Evolutionary conservation across 768 basidiomycete genomes (phyloP), one percentile per base, ranked within the genome.

Genomic region (Dioszegia hungarica): DNA sequence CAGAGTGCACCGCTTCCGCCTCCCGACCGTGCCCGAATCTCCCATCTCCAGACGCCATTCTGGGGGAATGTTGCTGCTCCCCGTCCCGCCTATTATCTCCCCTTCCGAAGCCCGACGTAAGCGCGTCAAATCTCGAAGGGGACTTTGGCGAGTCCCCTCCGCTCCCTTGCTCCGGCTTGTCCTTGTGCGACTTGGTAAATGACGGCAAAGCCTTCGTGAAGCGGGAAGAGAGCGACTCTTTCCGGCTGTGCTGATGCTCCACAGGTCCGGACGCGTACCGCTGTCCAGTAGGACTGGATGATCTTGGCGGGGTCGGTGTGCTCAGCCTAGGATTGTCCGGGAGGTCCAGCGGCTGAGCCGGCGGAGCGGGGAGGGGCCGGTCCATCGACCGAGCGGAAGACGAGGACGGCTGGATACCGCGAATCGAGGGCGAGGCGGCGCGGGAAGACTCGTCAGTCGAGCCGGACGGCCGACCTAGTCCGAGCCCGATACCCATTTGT

Each of bases 161-260:
- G 27, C 11, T 41, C 14, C 39, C 51, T 38, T 31, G 17, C 3
- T n/a, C 15, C n/a, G n/a, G 29, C 29, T 27, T 3, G n/a, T 22
- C 22, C 22, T 43, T 5, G 14, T 46, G n/a, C 9, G 34, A 39
- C 22, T 36, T 52, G 25, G 38, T 24, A 31, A 58, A 29, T 8
- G 24, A 19, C 5, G 56, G 47, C 27, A 58, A 17, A 15, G 41
- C 56, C 17, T 46, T 40, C 2, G 36, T 38, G 29, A 58, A 43
- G 29, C 59, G 54, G 17, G 54, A 33, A 3, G 54, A 48, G 3
- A 60, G 33, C 8, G 61, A 63, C 3, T 54, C 45, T 40, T 63
- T 63, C n/a, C 57, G 47, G 12, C n/a, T 15, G 15, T 51, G 46
- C 22, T 38, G 36, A 19, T 49, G 15, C 43, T 19, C 9, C 22